These are phyloP conservation scores for Tetracladium setigerum DNA, from an alignment of 495 filamentous ascomycete species.

Conservation along the genomic window DNA sequence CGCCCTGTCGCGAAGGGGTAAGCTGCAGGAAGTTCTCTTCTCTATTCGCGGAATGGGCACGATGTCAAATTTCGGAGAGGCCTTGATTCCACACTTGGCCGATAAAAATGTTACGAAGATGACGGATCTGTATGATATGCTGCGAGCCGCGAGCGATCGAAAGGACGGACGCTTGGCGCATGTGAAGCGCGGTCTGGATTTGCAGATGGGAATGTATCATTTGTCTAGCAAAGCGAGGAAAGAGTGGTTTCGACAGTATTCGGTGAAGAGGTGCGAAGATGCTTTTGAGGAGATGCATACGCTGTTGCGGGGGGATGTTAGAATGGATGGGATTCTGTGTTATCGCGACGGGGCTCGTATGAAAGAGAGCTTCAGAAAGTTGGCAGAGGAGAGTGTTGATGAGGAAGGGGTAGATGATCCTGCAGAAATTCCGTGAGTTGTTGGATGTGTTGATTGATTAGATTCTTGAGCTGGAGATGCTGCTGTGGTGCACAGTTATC, in stretches of 20 bases:
- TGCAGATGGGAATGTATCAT: not conserved
- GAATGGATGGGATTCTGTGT: not conserved
- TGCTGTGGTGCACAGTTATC: too few species aligned
- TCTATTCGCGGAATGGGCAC: conserved; percentile 1
- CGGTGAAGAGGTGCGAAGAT: not conserved
- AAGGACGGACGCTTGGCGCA: not conserved
- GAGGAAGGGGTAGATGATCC: too few species aligned
- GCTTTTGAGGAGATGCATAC: not conserved
- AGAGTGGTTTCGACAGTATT: not conserved
- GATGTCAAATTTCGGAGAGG: conserved; percentile 1
- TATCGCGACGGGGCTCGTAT: not conserved
- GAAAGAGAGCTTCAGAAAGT: not conserved
- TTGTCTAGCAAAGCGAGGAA: not conserved
- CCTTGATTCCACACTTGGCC: not conserved
- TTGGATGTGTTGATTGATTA: too few species aligned
- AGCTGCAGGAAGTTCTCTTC: not conserved
- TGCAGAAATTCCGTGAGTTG: too few species aligned
- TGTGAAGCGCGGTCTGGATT: not conserved
- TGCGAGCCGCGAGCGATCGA: not conserved
- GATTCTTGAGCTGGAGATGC: too few species aligned
- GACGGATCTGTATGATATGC: not conserved
- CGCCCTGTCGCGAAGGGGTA: too few species aligned
- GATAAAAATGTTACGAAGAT: not conserved
- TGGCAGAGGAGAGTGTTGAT: not conserved
- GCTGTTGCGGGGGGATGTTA: not conserved